A percentile compares a stretch with the other conserved stretches of the same genome.
Conservation (phyloP, 805 yeast genomes). For the Nakazawaea ernobii region DNA sequence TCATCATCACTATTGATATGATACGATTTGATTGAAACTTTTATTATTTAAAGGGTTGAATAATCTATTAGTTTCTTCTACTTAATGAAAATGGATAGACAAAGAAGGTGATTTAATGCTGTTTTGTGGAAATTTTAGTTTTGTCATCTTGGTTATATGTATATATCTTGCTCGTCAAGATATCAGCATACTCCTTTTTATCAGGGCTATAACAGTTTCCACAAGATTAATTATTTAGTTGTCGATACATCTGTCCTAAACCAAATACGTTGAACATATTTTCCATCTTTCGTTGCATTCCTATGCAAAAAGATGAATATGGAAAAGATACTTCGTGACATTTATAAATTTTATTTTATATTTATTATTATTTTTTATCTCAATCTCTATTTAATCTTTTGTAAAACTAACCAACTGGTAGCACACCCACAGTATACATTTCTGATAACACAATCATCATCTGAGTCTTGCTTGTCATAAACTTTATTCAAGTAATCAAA, state of each 20-base stretch:
- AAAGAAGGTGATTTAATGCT: constrained; percentile 9
- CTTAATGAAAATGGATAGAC: constrained; percentile 5
- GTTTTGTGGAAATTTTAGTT: background rate
- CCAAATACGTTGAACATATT: constrained; percentile 69
- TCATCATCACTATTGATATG: too few relatives aligned
- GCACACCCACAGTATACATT: constrained; percentile 60
- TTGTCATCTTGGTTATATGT: background rate
- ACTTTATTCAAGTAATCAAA: constrained; percentile 31
- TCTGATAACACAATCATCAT: constrained; percentile 14
- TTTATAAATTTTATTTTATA: too few relatives aligned
- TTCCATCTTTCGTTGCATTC: constrained; percentile 59
- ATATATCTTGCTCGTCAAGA: background rate
- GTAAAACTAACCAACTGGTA: constrained; percentile 53
- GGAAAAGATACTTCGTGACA: constrained; percentile 80
- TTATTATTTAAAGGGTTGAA: constrained; percentile 1
- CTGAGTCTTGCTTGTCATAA: constrained; percentile 19
- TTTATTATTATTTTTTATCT: too few relatives aligned
- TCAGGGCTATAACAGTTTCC: background rate
- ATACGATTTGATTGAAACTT: background rate
- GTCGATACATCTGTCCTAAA: constrained; percentile 64
- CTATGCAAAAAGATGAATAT: constrained; percentile 51
- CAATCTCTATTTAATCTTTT: constrained; percentile 3
- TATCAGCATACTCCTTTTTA: background rate
- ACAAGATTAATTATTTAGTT: constrained; percentile 14
- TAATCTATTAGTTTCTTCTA: background rate